Evolutionary conservation across 257 asterid species (phyloP).

Genomic region (Solanum appendiculatum): DNA sequence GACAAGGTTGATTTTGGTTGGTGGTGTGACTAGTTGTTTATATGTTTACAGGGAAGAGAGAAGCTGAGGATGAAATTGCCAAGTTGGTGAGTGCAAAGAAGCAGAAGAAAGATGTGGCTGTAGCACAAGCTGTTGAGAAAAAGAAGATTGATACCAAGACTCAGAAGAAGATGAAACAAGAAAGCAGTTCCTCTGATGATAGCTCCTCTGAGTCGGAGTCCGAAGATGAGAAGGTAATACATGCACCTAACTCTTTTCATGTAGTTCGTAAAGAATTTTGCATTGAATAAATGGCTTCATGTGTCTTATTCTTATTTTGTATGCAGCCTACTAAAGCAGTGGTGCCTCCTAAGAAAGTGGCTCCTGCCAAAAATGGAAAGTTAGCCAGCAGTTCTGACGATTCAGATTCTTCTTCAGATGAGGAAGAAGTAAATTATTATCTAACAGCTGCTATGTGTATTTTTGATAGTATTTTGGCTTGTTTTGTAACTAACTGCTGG

Average conservation of each 20-base stretch:
- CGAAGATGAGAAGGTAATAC: conserved; percentile 23
- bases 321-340: conserved; percentile 3
- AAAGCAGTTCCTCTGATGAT: conserved; percentile 40
- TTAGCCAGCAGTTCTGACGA: conserved; percentile 11
- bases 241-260: background rate
- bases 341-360: background rate
- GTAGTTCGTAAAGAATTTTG: background rate
- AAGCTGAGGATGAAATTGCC: conserved; percentile 23
- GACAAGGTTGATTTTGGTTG: background rate
- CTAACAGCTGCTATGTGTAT: background rate
- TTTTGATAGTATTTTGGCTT: background rate
- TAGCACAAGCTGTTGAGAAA: conserved; percentile 11
- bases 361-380: conserved; percentile 1
- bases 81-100: conserved; percentile 24
- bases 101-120: conserved; percentile 21
- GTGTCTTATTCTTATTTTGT: background rate
- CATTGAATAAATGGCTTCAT: background rate
- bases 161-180: conserved; percentile 25
- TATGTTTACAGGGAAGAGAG: conserved; percentile 28
- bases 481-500: background rate
- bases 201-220: conserved; percentile 15
- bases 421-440: background rate
- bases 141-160: conserved; percentile 20
- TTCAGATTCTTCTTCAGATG: background rate
- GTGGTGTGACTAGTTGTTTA: background rate